Evolutionary conservation across 2,329 filamentous ascomycete genomes (phyloP).

Genomic region (Sclerotinia minor): DNA sequence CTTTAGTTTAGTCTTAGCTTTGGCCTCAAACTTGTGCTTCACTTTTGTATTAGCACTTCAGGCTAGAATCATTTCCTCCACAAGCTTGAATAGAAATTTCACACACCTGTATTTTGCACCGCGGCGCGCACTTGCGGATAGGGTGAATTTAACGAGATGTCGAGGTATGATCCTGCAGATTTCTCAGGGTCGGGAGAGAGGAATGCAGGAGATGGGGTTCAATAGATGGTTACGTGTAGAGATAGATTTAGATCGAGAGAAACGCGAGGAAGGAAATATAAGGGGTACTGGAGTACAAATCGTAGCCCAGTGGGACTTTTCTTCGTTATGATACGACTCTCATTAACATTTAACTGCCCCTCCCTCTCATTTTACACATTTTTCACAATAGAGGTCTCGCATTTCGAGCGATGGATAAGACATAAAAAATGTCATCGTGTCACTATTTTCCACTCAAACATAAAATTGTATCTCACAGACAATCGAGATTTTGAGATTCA

Average conservation of each 20-base stretch:
- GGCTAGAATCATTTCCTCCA: rapidly evolving
- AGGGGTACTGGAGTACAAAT: neutral
- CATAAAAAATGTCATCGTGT: neutral
- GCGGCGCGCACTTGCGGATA: conserved; percentile 50
- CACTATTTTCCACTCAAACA: neutral
- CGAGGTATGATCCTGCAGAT: conserved; percentile 14
- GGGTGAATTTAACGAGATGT: conserved; percentile 25
- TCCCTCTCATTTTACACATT: neutral
- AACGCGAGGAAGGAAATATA: no score
- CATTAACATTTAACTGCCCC: neutral
- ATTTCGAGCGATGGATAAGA: neutral
- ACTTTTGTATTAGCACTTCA: rapidly evolving
- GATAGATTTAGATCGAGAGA: neutral
- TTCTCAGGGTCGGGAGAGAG: conserved; percentile 28
- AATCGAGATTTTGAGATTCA: neutral
- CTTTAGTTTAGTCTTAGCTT: neutral
- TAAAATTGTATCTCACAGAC: neutral
- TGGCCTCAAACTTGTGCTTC: rapidly evolving
- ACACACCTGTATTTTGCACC: conserved; percentile 63
- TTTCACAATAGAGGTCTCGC: neutral
- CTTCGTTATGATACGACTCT: neutral
- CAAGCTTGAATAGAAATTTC: conserved; percentile 45
- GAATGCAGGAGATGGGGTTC: neutral
- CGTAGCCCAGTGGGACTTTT: neutral
- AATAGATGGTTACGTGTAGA: neutral